A percentile compares a stretch with the other conserved stretches of the same genome.
phyloP scores from a whole-genome alignment of 2,329 filamentous ascomycete species.

The Sodiomyces alkalinus region DNA sequence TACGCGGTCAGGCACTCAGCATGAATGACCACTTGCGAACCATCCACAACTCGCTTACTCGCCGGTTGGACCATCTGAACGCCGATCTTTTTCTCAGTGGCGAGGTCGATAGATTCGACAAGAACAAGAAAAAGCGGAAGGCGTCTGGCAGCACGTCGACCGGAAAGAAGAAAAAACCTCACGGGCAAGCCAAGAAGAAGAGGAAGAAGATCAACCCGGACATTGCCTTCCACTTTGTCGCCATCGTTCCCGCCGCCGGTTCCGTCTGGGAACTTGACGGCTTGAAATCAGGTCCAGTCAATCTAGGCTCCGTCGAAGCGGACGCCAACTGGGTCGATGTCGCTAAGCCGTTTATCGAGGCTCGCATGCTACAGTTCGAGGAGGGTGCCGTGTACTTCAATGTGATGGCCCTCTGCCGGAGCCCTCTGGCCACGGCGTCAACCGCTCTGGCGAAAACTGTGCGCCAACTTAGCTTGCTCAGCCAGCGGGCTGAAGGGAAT shows the following conservation, averaged over 20 bases:
- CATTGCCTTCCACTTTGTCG: constrained; percentile 75
- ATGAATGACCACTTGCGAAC: constrained; percentile 62
- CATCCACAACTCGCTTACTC: constrained; percentile 77
- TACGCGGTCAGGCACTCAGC: constrained; percentile 62
- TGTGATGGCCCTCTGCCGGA: constrained; percentile 58
- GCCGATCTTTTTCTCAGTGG: constrained; percentile 51
- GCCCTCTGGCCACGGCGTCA: constrained; percentile 38
- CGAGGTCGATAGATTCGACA: constrained; percentile 27
- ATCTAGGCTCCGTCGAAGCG: constrained; percentile 28
- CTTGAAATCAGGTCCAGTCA: constrained; percentile 54
- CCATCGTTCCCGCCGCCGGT: constrained; percentile 64
- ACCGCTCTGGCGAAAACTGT: constrained; percentile 29
- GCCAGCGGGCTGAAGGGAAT: constrained; percentile 19
- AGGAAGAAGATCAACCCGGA: constrained; percentile 34
- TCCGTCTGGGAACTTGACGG: constrained; percentile 84
- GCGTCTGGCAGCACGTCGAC: constrained; percentile 3
- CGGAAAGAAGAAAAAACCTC: constrained; percentile 18
- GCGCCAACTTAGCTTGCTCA: constrained; percentile 22
- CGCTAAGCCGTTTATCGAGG: constrained; percentile 48
- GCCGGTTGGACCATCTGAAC: constrained; percentile 62
- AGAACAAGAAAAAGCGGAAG: constrained; percentile 14
- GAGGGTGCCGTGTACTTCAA: constrained; percentile 58
- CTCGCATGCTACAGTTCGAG: constrained; percentile 51
- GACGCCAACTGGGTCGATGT: constrained; percentile 47
- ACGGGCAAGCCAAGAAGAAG: constrained; percentile 22